Conservation (phyloP, 495 filamentous ascomycete genomes). For the Tuber indicum region DNA sequence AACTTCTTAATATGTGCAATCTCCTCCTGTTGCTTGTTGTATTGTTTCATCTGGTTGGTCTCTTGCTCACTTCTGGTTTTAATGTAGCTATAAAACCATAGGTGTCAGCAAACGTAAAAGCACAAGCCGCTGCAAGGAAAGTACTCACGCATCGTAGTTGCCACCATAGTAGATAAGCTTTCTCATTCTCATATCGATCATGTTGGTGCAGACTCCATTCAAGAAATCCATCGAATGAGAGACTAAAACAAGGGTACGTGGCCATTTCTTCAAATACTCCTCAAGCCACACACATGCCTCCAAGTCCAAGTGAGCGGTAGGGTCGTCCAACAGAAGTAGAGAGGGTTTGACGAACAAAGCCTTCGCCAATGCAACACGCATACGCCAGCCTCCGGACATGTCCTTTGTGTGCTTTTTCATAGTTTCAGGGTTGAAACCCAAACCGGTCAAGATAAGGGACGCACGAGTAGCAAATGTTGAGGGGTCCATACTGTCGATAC, state of each 20-base stretch:
- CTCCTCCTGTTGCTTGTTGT: constrained; percentile 98
- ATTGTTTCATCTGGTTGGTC: constrained; percentile 96
- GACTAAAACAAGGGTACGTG: constrained; percentile 91
- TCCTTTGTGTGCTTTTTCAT: constrained; percentile 99
- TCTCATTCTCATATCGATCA: constrained; percentile 95
- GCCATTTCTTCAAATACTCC: constrained; percentile 99
- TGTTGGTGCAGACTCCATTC: constrained; percentile 97
- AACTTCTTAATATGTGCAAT: constrained; percentile 99
- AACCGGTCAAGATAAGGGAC: constrained; percentile 93
- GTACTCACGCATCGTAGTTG: constrained; percentile 80
- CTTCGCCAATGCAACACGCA: constrained; percentile 96
- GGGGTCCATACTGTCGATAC: constrained; percentile 98
- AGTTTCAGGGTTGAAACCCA: constrained; percentile 95
- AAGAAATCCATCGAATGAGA: constrained; percentile 98
- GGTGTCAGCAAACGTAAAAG: background rate
- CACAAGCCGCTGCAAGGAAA: constrained; percentile 8
- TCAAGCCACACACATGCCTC: constrained; percentile 99
- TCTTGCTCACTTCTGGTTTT: constrained; percentile 95
- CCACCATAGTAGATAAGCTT: constrained; percentile 96
- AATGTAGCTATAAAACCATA: constrained; percentile 52
- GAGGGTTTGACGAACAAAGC: constrained; percentile 98
- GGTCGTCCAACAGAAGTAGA: constrained; percentile 92
- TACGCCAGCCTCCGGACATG: constrained; percentile 99
- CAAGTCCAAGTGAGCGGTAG: constrained; percentile 97
- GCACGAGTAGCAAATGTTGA: constrained; percentile 98